Conservation (phyloP, 2,329 filamentous ascomycete genomes). For the Sclerotinia spermophila region DNA sequence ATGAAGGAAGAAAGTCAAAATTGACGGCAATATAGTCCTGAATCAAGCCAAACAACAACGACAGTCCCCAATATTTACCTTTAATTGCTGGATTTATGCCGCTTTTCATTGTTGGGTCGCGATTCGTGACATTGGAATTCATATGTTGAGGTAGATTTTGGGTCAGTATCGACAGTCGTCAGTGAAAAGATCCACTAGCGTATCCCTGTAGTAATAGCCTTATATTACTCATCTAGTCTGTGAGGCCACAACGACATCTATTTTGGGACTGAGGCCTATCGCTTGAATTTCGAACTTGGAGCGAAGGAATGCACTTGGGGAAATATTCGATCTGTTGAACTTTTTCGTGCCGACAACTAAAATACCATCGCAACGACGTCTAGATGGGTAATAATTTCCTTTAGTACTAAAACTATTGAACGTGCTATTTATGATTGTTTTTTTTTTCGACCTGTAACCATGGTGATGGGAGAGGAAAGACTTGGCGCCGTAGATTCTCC, state of each 20-base stretch:
- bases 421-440: too few relatives aligned
- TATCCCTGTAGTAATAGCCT: background rate
- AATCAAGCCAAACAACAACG: background rate
- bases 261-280: constrained; percentile 12
- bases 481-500: too few relatives aligned
- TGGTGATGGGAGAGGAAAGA: too few relatives aligned
- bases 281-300: too few relatives aligned
- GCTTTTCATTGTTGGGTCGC: background rate
- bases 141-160: background rate
- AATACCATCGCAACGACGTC: too few relatives aligned
- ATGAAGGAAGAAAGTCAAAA: background rate
- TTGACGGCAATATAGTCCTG: constrained; percentile 1
- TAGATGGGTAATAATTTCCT: too few relatives aligned
- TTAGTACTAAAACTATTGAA: too few relatives aligned
- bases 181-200: constrained; percentile 12
- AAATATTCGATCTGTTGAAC: constrained; percentile 13
- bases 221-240: background rate
- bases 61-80: background rate
- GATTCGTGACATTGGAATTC: background rate
- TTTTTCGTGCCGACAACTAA: constrained; percentile 13
- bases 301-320: constrained; percentile 14
- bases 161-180: constrained; percentile 12
- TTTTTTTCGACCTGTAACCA: too few relatives aligned
- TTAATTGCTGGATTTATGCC: background rate
- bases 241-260: background rate